Conservation (phyloP, 2,329 filamentous ascomycete species). For the Zopfia rhizophila region DNA sequence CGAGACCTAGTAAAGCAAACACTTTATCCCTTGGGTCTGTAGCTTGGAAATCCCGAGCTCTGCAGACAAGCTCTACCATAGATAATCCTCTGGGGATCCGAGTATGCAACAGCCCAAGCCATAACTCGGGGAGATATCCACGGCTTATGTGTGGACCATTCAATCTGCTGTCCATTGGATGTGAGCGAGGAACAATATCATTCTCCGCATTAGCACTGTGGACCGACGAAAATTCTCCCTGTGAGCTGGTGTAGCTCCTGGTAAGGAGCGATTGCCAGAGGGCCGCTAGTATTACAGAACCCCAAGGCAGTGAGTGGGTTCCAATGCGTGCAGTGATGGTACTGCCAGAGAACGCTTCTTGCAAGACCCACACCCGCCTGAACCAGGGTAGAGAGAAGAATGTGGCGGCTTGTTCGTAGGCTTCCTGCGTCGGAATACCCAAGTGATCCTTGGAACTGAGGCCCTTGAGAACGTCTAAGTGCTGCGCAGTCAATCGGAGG, state of each 20-base stretch:
- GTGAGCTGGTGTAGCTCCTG: conserved; percentile 14
- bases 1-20: conserved; percentile 21
- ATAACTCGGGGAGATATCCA: conserved; percentile 20
- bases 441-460: neutral
- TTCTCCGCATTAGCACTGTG: too few relatives aligned
- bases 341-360: conserved; percentile 19
- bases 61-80: conserved; percentile 19
- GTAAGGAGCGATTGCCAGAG: conserved; percentile 20
- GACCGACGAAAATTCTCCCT: too few relatives aligned
- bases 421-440: neutral
- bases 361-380: conserved; percentile 23
- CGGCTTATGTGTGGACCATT: neutral
- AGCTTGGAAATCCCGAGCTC: conserved; percentile 22
- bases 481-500: neutral
- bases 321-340: conserved; percentile 15
- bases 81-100: conserved; percentile 13
- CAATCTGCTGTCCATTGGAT: neutral
- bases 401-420: conserved; percentile 7
- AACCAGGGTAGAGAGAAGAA: conserved; percentile 24
- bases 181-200: too few relatives aligned
- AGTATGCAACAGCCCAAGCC: conserved; percentile 17
- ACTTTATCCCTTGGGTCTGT: conserved; percentile 23
- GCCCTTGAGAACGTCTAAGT: conserved; percentile 4
- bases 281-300: conserved; percentile 17
- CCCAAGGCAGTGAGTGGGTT: conserved; percentile 11